Conservation (phyloP, 176 grass and related monocot genomes). For the Tuctoria greenei region DNA sequence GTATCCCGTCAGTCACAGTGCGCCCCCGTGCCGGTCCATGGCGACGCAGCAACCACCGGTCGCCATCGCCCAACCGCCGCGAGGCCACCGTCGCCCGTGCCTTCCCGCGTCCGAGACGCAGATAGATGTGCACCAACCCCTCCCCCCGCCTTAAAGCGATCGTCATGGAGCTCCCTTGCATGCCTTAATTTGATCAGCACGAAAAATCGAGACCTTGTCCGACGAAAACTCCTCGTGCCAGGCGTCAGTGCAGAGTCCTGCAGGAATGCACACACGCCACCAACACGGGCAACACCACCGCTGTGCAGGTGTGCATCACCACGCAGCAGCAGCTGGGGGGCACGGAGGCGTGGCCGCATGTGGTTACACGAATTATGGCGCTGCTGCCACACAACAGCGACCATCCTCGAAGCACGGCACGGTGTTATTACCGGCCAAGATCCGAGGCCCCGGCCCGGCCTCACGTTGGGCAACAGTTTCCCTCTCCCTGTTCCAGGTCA, state of each 20-base stretch:
- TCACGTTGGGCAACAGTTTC: not conserved
- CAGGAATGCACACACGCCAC: no score
- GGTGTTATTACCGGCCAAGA: constrained; percentile 28
- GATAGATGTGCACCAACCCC: constrained; percentile 4
- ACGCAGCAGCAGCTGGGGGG: no score
- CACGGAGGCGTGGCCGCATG: no score
- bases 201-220: no score
- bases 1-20: constrained; percentile 33
- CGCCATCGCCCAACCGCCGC: constrained; percentile 42
- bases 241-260: no score
- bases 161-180: not conserved
- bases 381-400: no score
- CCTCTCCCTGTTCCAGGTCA: not conserved
- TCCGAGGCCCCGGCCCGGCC: constrained; percentile 26
- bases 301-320: no score
- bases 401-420: no score
- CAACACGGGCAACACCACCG: no score
- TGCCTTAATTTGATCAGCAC: not conserved
- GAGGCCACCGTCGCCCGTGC: constrained; percentile 1
- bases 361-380: no score
- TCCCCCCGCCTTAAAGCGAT: not conserved
- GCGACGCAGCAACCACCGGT: constrained; percentile 45
- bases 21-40: constrained; percentile 24
- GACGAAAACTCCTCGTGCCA: no score
- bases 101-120: constrained; percentile 18